Conservation (phyloP, 202 grass and related monocot species). For the Eragrostis tef region DNA sequence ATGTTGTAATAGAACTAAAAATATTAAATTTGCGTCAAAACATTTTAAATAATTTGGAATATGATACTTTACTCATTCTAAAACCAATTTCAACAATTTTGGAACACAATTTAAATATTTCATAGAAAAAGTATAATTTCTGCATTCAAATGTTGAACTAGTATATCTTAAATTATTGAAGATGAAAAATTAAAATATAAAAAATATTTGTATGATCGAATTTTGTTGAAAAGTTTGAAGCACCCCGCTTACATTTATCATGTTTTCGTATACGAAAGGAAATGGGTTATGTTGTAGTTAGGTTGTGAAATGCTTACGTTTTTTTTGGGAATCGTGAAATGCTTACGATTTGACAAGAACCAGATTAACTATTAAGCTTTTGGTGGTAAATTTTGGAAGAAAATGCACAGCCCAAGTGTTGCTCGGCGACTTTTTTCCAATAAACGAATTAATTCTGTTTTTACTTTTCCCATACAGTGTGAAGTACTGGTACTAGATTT, state of each 20-base stretch:
- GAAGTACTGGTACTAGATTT: background rate
- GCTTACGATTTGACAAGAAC: background rate
- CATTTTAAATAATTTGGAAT: too few relatives aligned
- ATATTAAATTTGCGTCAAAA: too few relatives aligned
- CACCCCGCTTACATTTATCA: background rate
- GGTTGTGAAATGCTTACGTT: background rate
- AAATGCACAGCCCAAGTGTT: background rate
- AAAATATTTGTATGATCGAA: too few relatives aligned
- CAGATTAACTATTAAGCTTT: background rate
- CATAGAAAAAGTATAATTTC: too few relatives aligned
- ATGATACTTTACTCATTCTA: too few relatives aligned
- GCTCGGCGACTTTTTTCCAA: background rate
- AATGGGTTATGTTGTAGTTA: background rate
- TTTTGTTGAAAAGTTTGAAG: background rate
- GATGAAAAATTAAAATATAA: too few relatives aligned
- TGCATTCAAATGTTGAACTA: too few relatives aligned
- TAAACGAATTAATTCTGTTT: background rate
- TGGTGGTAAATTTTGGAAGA: background rate
- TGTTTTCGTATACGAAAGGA: slow-evolving; percentile 1
- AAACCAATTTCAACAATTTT: too few relatives aligned
- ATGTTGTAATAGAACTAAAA: too few relatives aligned
- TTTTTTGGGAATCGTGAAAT: too few relatives aligned
- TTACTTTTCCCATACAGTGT: background rate
- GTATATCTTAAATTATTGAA: too few relatives aligned
- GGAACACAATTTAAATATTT: too few relatives aligned